Evolutionary conservation across 176 grass and related monocot species (phyloP), one percentile per base, ranked within the genome.

Genomic region (Rhynchospora tenuis): DNA sequence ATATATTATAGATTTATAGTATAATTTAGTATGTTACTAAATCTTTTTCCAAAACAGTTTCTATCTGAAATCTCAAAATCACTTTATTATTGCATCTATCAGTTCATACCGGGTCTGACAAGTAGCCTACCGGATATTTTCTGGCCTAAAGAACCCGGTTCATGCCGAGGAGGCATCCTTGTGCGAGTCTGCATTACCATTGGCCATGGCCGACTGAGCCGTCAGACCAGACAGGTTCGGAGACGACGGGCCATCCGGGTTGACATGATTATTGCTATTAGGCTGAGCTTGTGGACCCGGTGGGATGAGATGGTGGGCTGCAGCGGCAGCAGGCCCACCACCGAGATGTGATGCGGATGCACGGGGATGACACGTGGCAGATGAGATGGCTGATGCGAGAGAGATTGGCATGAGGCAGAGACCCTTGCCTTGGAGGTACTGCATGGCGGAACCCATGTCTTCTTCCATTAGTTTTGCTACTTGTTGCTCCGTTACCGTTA

Each of bases 341-440:
- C 59, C 60, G 2, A 44, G 13, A 0, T 81, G 26, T 13, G n/a
- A 82, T 52, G 83, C 33, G 46, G 87, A 31, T 1, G 85, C 56
- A 2, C 86, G 88, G 27, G 91, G 83, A 86, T 87, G 92, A 56
- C 86, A 86, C 23, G 95, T 87, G 62, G 90, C 78, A 0, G 92
- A 91, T 64, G 94, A 94, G 83, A 98, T 93, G 83, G 89, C 90
- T 0, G 95, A 93, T 48, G 95, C 95, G 0, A 98, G 89, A 74
- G 95, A 98, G 78, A 98, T 87, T 4, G 95, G 95, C 90, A 98
- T 98, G 62, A 98, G 86, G 84, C 95, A 98, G 57, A 98, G 95
- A 29, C 92, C 92, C 84, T 98, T 98, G 19, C 95, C 92, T 79
- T 98, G 95, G 42, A 98, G 92, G 84, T 98, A 98, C 74, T 98